phyloP scores from a whole-genome alignment of 768 basidiomycete genomes.

The Amanita thiersii region DNA sequence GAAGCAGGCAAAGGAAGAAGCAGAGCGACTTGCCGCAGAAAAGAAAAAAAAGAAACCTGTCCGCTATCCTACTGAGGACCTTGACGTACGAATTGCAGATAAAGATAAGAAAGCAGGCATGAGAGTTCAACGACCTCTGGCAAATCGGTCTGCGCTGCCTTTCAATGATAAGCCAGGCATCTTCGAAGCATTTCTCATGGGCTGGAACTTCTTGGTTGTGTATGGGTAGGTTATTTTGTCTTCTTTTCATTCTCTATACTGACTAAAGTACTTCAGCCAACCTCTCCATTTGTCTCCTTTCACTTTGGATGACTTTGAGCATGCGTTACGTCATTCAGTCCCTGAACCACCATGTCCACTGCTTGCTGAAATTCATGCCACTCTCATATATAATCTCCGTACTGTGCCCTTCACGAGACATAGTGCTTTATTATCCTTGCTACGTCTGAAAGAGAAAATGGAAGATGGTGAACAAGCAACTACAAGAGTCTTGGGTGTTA shows the following conservation, averaged over 20 bases:
- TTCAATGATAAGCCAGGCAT: constrained; percentile 54
- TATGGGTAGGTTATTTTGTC: constrained; percentile 65
- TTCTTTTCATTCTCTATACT: constrained; percentile 8
- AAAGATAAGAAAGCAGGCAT: constrained; percentile 79
- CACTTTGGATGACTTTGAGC: constrained; percentile 89
- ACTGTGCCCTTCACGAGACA: constrained; percentile 74
- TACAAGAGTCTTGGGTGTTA: constrained; percentile 41
- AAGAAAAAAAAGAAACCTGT: constrained; percentile 86
- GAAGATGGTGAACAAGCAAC: constrained; percentile 33
- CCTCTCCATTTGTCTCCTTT: constrained; percentile 83
- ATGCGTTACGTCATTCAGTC: constrained; percentile 70
- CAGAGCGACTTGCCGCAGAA: constrained; percentile 62
- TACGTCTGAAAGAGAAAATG: constrained; percentile 35
- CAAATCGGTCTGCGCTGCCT: constrained; percentile 55
- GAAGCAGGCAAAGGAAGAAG: constrained; percentile 58
- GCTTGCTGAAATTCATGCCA: constrained; percentile 83
- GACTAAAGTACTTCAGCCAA: constrained; percentile 40
- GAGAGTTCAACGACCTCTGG: constrained; percentile 56
- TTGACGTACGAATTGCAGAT: constrained; percentile 73
- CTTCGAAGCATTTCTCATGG: constrained; percentile 84
- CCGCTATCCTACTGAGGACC: constrained; percentile 89
- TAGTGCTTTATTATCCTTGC: constrained; percentile 62
- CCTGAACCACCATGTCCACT: constrained; percentile 66
- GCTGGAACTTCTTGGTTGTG: constrained; percentile 91
- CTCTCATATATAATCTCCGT: constrained; percentile 83